phyloP scores from a whole-genome alignment of 306 rosid species.

The Castanopsis chinensis region DNA sequence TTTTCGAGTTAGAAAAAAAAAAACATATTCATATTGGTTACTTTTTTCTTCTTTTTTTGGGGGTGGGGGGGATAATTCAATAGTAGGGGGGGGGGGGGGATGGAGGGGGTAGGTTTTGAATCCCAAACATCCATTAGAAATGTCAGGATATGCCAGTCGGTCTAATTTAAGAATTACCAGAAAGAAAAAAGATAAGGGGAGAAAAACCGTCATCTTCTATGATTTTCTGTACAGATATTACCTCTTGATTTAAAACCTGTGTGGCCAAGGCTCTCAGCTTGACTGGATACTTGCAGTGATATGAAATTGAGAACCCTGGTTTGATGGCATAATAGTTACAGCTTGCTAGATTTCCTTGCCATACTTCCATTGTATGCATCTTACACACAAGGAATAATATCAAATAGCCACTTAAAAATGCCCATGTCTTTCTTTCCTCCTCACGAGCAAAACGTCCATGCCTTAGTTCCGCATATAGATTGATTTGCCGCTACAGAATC shows the following conservation, averaged over 20 bases:
- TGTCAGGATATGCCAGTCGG: background rate
- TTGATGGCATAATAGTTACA: slow-evolving; percentile 12
- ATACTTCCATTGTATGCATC: slow-evolving; percentile 26
- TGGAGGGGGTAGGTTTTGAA: no score
- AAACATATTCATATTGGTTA: background rate
- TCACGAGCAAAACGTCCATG: slow-evolving; percentile 7
- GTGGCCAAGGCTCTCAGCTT: slow-evolving; percentile 15
- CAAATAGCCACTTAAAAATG: slow-evolving; percentile 19
- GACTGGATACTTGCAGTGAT: background rate
- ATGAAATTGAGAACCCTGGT: slow-evolving; percentile 19
- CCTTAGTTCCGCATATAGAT: slow-evolving; percentile 22
- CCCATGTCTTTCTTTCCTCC: background rate
- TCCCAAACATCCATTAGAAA: no score
- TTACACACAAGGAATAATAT: slow-evolving; percentile 4
- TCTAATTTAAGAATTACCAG: slow-evolving; percentile 3
- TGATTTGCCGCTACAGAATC: slow-evolving; percentile 7
- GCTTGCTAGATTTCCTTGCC: slow-evolving; percentile 30
- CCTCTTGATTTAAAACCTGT: slow-evolving; percentile 29
- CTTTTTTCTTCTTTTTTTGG: background rate
- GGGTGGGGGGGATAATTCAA: no score
- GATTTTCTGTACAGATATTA: slow-evolving; percentile 41
- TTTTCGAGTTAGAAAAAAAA: background rate
- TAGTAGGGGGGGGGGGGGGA: no score
- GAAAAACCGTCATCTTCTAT: background rate
- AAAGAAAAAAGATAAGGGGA: background rate